A percentile compares a stretch with the other conserved stretches of the same genome.
These are phyloP conservation scores for Kregervanrija pseudodelftensis DNA, from an alignment of 805 yeast genomes.

Conservation along the genomic window DNA sequence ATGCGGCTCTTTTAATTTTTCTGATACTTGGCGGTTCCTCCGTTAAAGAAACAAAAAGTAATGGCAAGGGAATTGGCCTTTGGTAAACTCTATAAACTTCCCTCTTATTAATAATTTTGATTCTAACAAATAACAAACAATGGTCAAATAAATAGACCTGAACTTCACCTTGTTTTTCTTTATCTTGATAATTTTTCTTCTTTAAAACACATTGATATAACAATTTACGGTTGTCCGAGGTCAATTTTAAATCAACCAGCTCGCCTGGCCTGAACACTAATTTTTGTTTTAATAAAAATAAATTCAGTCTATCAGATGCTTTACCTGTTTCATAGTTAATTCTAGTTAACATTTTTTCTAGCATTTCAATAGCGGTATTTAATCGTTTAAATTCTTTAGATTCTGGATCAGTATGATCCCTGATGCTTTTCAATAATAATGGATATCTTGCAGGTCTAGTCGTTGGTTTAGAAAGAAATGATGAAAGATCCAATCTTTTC, in stretches of 20 bases:
- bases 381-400: slow-evolving; percentile 66
- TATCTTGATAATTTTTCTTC: slow-evolving; percentile 63
- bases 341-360: slow-evolving; percentile 66
- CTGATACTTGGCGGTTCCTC: slow-evolving; percentile 69
- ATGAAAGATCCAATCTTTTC: slow-evolving; percentile 83
- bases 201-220: slow-evolving; percentile 72
- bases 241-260: slow-evolving; percentile 75
- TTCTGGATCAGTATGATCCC: slow-evolving; percentile 74
- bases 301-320: slow-evolving; percentile 85
- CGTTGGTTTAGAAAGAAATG: slow-evolving; percentile 90
- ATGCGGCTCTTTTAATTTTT: slow-evolving; percentile 34
- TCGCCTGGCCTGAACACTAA: slow-evolving; percentile 78
- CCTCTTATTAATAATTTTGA: slow-evolving; percentile 79
- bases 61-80: slow-evolving; percentile 76
- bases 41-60: slow-evolving; percentile 64
- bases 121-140: slow-evolving; percentile 75
- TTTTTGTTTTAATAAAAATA: slow-evolving; percentile 79
- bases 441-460: slow-evolving; percentile 95
- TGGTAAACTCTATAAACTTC: slow-evolving; percentile 90
- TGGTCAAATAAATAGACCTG: slow-evolving; percentile 87
- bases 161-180: slow-evolving; percentile 67
- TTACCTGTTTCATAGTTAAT: slow-evolving; percentile 88
- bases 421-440: slow-evolving; percentile 69
- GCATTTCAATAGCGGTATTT: slow-evolving; percentile 64
- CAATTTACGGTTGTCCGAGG: slow-evolving; percentile 73